Percentiles rank a stretch among this genome's conserved stretches.
Conservation (phyloP, 768 basidiomycete species). For the Mycena vitilis region DNA sequence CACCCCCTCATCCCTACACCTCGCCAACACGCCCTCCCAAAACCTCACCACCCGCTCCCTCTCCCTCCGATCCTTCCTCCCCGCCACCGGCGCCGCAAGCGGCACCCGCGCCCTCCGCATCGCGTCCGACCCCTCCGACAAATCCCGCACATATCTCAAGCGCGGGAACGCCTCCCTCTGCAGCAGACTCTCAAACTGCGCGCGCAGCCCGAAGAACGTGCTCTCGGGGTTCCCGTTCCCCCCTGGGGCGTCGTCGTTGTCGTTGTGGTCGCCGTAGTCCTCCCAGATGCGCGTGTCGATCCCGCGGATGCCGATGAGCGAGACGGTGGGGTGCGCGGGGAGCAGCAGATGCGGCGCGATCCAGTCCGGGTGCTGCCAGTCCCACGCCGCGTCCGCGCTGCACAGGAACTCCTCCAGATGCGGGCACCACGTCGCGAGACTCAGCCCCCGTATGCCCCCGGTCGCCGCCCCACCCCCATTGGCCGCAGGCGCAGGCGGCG, state of each 20-base stretch:
- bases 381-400: constrained; percentile 84
- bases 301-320: constrained; percentile 79
- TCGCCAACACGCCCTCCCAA: constrained; percentile 60
- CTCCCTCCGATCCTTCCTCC: constrained; percentile 1
- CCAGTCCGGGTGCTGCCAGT: constrained; percentile 84
- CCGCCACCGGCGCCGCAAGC: background rate
- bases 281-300: constrained; percentile 72
- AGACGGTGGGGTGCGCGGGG: constrained; percentile 69
- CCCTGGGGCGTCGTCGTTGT: constrained; percentile 5
- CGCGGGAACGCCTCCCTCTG: constrained; percentile 70
- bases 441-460: constrained; percentile 46
- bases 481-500: constrained; percentile 38
- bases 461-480: constrained; percentile 37
- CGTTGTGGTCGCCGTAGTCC: constrained; percentile 40
- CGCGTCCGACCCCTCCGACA: constrained; percentile 67
- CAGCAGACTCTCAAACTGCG: constrained; percentile 73
- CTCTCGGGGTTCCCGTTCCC: constrained; percentile 15
- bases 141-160: constrained; percentile 70
- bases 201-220: constrained; percentile 72
- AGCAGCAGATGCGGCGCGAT: constrained; percentile 81
- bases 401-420: constrained; percentile 78
- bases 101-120: constrained; percentile 55
- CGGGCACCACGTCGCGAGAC: constrained; percentile 77
- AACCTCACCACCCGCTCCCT: constrained; percentile 45
- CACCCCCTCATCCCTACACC: constrained; percentile 66